Evolutionary conservation across 2,329 filamentous ascomycete genomes (phyloP).

Genomic region (Leptographium procerum): DNA sequence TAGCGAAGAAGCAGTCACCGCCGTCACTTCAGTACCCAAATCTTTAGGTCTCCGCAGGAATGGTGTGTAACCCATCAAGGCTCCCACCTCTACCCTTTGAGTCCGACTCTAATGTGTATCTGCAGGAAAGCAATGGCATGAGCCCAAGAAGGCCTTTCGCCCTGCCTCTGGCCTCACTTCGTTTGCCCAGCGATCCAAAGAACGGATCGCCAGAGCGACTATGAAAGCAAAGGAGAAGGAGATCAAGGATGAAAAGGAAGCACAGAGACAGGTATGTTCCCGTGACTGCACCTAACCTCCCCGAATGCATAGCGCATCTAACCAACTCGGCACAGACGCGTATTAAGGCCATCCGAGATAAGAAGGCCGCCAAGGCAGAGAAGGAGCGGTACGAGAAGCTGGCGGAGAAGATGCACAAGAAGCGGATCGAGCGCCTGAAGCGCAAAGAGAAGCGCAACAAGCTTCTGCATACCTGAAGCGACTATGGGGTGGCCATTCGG

Average conservation of each 20-base stretch:
- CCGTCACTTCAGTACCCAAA: slow-evolving; percentile 24
- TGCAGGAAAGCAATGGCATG: slow-evolving; percentile 90
- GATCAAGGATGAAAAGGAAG: slow-evolving; percentile 90
- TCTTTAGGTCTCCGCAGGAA: slow-evolving; percentile 62
- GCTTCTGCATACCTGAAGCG: slow-evolving; percentile 52
- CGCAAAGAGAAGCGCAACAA: slow-evolving; percentile 95
- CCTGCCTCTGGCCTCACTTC: slow-evolving; percentile 66
- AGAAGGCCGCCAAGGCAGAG: slow-evolving; percentile 80
- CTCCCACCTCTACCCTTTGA: not conserved
- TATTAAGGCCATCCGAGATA: slow-evolving; percentile 72
- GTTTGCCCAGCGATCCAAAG: slow-evolving; percentile 64
- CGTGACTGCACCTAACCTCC: too few species aligned
- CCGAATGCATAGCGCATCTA: not conserved
- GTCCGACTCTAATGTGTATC: not conserved
- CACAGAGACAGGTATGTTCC: slow-evolving; percentile 61
- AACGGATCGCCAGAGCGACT: slow-evolving; percentile 58
- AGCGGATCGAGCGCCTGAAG: slow-evolving; percentile 86
- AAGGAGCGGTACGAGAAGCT: slow-evolving; percentile 86
- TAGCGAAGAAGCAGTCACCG: slow-evolving; percentile 21
- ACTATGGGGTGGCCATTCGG: not conserved
- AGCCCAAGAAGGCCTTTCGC: slow-evolving; percentile 72
- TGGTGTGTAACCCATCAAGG: not conserved
- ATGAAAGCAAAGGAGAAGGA: slow-evolving; percentile 90
- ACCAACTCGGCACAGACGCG: slow-evolving; percentile 42
- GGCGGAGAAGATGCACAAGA: slow-evolving; percentile 96